Base-by-base conservation (phyloP, 768 basidiomycete genomes). In the Lactarius pseudohatsudake region DNA sequence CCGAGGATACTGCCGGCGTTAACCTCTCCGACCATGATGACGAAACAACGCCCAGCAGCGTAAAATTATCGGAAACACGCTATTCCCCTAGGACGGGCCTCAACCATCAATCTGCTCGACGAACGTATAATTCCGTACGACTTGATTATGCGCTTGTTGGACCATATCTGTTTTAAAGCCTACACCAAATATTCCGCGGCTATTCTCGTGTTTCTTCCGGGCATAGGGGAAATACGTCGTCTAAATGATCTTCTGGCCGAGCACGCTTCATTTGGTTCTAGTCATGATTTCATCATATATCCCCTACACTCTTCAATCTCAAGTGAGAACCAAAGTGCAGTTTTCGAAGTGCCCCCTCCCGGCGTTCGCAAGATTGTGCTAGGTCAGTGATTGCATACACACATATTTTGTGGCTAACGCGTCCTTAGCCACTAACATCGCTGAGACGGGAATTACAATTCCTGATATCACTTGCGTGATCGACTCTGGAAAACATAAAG, bases 391-490 rank as follows among this genome's bases (percentile, higher is more conserved):
- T 62, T 68, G 64, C 62, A 66, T 72, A 10, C 53, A 47, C 18
- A 53, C 22, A 7, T 40, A 45, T 47, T 41, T 34, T 20, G 20
- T 18, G 36, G 40, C 60, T 69, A 32, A 70, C 50, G 20, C 41
- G 53, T 30, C 64, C 62, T 20, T 68, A 94, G 92, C 92, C 3
- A 94, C 93, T 40, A 94, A 96, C 73, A 94, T 96, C 71, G 91
- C 94, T 18, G 96, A 99, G 77, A 99, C 96, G 16, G 96, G 96
- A 71, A 92, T 99, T 62, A 99, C 97, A 1, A 99, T 99, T 63
- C 96, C 96, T 7, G 97, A 99, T 72, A 92, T 97, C 66, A 96
- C 95, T 10, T 95, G 94, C 70, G 96, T 98, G 28, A 94, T 98
- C 66, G 96, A 99, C 73, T 86, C 88, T 0, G 95, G 96, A 57